These are phyloP conservation scores for Gentiana straminea DNA, from an alignment of 257 asterid genomes.

Conservation along the genomic window DNA sequence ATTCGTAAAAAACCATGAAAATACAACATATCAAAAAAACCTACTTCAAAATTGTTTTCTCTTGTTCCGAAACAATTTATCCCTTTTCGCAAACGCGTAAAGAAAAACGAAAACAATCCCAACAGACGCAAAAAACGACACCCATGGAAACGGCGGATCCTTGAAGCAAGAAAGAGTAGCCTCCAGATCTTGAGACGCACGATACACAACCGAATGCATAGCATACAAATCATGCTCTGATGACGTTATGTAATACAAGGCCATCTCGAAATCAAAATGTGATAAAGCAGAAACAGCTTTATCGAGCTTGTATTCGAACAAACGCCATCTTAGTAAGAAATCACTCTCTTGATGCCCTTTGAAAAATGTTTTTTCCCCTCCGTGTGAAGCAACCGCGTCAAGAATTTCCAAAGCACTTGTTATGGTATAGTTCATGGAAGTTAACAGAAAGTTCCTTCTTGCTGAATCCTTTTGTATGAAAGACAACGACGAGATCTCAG, in stretches of 20 bases:
- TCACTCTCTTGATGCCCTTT: slow-evolving; percentile 44
- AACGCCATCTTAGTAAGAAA: slow-evolving; percentile 73
- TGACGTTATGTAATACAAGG: slow-evolving; percentile 60
- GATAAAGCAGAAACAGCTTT: slow-evolving; percentile 69
- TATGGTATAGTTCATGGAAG: slow-evolving; percentile 57
- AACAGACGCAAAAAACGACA: slow-evolving; percentile 32
- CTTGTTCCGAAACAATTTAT: slow-evolving; percentile 66
- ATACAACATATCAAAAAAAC: slow-evolving; percentile 14
- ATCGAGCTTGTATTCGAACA: slow-evolving; percentile 80
- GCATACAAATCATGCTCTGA: slow-evolving; percentile 83
- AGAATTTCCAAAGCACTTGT: slow-evolving; percentile 65
- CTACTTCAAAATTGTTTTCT: slow-evolving; percentile 74
- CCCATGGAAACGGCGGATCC: slow-evolving; percentile 97
- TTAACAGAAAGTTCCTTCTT: slow-evolving; percentile 73
- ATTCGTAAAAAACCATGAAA: slow-evolving; percentile 17
- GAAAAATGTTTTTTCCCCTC: slow-evolving; percentile 75
- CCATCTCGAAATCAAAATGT: slow-evolving; percentile 83
- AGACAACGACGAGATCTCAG: slow-evolving; percentile 65
- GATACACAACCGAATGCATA: slow-evolving; percentile 62
- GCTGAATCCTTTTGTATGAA: slow-evolving; percentile 97
- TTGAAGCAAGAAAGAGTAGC: slow-evolving; percentile 72
- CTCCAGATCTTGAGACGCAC: slow-evolving; percentile 76
- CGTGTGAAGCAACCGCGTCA: slow-evolving; percentile 62
- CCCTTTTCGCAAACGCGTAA: slow-evolving; percentile 53
- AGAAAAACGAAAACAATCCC: slow-evolving; percentile 41